Percentiles rank a stretch among this genome's conserved stretches.
phyloP scores from a whole-genome alignment of 2,329 filamentous ascomycete genomes.

The Verticillium isaacii region DNA sequence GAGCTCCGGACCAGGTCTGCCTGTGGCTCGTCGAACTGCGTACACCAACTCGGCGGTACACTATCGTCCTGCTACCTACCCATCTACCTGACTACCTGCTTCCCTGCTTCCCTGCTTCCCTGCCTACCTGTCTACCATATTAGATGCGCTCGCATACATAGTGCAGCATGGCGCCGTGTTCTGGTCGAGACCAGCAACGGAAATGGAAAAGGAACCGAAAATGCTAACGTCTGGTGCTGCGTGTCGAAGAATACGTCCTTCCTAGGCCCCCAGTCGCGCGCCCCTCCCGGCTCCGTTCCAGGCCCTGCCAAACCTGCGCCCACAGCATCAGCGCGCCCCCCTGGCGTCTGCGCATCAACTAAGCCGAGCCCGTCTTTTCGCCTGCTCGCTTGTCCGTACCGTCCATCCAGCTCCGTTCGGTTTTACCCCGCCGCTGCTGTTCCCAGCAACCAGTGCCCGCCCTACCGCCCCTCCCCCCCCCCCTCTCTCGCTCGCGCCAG shows the following conservation, averaged over 20 bases:
- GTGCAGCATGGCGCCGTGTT: not conserved
- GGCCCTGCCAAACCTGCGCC: not conserved
- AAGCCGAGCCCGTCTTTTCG: not conserved
- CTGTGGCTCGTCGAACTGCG: not conserved
- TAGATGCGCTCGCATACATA: not conserved
- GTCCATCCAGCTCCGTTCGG: not conserved
- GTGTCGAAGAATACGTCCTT: not conserved
- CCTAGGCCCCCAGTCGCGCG: not conserved
- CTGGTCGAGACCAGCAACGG: not conserved
- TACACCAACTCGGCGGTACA: too few species aligned
- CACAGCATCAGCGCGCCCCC: too few species aligned
- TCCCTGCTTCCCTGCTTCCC: too few species aligned
- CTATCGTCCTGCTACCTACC: too few species aligned
- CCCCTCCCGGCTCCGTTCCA: not conserved
- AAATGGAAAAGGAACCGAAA: not conserved
- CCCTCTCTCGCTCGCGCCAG: not conserved
- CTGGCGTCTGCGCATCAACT: too few species aligned
- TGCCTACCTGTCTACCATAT: too few species aligned
- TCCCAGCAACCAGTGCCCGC: not conserved
- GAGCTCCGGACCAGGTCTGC: not conserved
- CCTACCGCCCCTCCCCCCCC: not conserved
- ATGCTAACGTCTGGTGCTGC: not conserved
- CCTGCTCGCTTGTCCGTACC: not conserved
- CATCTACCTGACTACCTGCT: too few species aligned
- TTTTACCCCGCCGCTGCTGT: slow-evolving; percentile 1